Conservation (phyloP, 306 rosid genomes). For the Acacia acuminata region DNA sequence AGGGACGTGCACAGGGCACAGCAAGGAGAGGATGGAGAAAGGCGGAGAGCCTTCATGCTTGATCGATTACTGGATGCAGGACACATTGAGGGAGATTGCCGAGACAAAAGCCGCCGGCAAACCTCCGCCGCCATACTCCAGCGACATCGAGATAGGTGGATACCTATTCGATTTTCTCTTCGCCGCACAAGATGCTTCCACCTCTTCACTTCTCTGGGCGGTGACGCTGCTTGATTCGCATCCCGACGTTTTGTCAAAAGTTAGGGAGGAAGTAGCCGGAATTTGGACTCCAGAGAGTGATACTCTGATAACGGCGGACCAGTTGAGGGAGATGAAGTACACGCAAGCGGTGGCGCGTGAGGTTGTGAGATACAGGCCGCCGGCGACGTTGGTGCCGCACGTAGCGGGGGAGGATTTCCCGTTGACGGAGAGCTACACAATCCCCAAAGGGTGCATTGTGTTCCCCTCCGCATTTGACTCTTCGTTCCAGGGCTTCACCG, state of each 20-base stretch:
- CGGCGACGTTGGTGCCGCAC: conserved; percentile 86
- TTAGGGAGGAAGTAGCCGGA: conserved; percentile 55
- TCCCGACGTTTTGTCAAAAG: conserved; percentile 55
- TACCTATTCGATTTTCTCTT: conserved; percentile 87
- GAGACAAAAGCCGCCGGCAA: conserved; percentile 31
- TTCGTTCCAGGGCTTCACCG: conserved; percentile 74
- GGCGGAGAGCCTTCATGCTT: conserved; percentile 68
- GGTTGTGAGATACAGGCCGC: conserved; percentile 73
- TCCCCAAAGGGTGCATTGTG: conserved; percentile 82
- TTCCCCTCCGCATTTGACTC: conserved; percentile 84
- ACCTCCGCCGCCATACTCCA: conserved; percentile 34
- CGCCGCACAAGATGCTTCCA: conserved; percentile 90
- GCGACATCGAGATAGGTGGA: conserved; percentile 58
- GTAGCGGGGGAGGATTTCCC: conserved; percentile 61
- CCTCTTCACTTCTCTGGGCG: conserved; percentile 91
- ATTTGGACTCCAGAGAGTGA: conserved; percentile 73
- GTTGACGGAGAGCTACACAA: conserved; percentile 54
- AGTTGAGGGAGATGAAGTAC: conserved; percentile 64
- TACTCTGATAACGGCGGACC: conserved; percentile 53
- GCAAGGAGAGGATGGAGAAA: conserved; percentile 54
- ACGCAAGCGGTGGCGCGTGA: conserved; percentile 94
- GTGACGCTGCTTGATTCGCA: conserved; percentile 73
- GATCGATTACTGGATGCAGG: conserved; percentile 89
- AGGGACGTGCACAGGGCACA: conserved; percentile 43
- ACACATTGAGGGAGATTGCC: conserved; percentile 46